A percentile compares a stretch with the other conserved stretches of the same genome.
Conservation (phyloP, 495 filamentous ascomycete genomes). For the Pseudotulostoma volvatum region DNA sequence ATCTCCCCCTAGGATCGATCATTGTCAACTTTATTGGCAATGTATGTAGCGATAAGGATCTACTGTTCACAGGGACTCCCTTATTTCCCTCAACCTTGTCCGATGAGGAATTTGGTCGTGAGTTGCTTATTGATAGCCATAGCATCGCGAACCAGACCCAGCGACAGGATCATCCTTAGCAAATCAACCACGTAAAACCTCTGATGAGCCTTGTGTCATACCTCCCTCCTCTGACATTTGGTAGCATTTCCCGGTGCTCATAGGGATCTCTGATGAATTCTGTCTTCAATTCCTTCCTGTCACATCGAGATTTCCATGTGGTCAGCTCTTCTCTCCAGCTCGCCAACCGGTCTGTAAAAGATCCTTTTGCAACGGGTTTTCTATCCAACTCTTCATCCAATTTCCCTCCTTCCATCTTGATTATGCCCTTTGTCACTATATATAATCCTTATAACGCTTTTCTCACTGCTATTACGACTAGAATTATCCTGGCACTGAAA, state of each 20-base stretch:
- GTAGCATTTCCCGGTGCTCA: slow-evolving; percentile 1
- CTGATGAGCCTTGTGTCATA: slow-evolving; percentile 4
- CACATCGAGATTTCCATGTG: slow-evolving; percentile 6
- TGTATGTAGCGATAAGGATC: background rate
- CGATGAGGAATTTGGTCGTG: slow-evolving; percentile 1
- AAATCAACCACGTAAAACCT: slow-evolving; percentile 7
- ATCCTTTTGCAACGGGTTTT: too few relatives aligned
- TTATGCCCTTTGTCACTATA: too few relatives aligned
- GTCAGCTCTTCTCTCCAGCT: too few relatives aligned
- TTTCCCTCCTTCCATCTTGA: too few relatives aligned
- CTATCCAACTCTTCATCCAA: too few relatives aligned
- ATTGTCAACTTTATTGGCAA: slow-evolving; percentile 3
- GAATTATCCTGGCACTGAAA: too few relatives aligned
- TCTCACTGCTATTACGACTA: too few relatives aligned
- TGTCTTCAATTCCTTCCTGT: slow-evolving; percentile 6
- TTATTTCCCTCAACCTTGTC: background rate
- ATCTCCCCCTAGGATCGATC: slow-evolving; percentile 4
- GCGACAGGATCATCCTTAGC: slow-evolving; percentile 3
- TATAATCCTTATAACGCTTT: too few relatives aligned
- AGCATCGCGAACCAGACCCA: slow-evolving; percentile 1
- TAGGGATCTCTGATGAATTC: slow-evolving; percentile 4
- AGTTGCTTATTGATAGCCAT: slow-evolving; percentile 1
- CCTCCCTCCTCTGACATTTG: slow-evolving; percentile 5
- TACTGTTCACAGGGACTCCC: background rate
- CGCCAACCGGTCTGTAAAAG: too few relatives aligned